Conservation (phyloP, 306 rosid genomes). For the Fagus crenata region DNA sequence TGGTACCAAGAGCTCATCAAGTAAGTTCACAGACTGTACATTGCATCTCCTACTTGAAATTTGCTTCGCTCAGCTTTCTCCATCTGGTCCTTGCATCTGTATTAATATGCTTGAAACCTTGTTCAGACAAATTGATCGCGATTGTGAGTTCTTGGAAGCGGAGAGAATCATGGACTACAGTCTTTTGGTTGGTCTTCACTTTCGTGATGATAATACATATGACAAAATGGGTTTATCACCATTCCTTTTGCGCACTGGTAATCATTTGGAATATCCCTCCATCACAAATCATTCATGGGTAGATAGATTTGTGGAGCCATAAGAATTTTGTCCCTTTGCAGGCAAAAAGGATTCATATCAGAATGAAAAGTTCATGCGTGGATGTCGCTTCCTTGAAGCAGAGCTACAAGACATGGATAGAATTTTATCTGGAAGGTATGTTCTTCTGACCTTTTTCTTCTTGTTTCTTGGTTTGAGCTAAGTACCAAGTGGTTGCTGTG, state of each 20-base stretch:
- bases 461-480: background rate
- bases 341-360: constrained; percentile 84
- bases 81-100: background rate
- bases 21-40: constrained; percentile 43
- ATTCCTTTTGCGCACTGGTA: constrained; percentile 83
- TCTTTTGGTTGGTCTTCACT: constrained; percentile 90
- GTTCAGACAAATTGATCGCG: constrained; percentile 81
- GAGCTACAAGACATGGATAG: constrained; percentile 94
- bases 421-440: constrained; percentile 86
- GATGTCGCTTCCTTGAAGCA: constrained; percentile 91
- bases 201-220: constrained; percentile 67
- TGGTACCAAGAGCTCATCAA: constrained; percentile 67
- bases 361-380: constrained; percentile 87
- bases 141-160: constrained; percentile 89
- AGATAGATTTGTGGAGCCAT: background rate
- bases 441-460: constrained; percentile 8
- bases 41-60: background rate
- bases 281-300: background rate
- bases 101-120: constrained; percentile 32
- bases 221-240: constrained; percentile 92
- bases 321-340: constrained; percentile 34
- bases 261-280: constrained; percentile 7
- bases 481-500: background rate
- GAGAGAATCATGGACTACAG: constrained; percentile 98
- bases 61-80: constrained; percentile 3